These are phyloP conservation scores for Pythium volutum DNA, from an alignment of 352 stramenopile species.

Conservation along the genomic window DNA sequence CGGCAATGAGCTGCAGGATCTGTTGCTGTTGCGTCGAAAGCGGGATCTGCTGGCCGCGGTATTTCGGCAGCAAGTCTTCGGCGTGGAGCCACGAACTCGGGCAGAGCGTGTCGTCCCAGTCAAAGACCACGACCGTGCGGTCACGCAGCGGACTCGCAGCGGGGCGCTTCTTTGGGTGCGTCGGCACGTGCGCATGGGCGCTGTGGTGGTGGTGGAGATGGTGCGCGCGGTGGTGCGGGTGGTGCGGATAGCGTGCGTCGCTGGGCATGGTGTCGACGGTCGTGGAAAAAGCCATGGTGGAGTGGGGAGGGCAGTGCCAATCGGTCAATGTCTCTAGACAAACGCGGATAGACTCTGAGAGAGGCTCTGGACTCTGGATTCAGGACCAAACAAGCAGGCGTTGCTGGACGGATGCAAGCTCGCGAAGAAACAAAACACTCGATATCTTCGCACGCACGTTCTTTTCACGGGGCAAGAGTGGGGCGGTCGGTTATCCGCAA, in stretches of 20 bases:
- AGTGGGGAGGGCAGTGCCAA: background rate
- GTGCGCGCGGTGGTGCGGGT: slow-evolving; percentile 14
- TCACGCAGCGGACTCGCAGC: slow-evolving; percentile 43
- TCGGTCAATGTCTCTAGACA: slow-evolving; percentile 13
- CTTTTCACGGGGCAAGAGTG: slow-evolving; percentile 19
- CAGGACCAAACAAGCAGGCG: background rate
- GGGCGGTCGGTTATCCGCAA: slow-evolving; percentile 15
- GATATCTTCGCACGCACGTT: slow-evolving; percentile 15
- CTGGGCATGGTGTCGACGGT: slow-evolving; percentile 26
- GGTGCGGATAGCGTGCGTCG: slow-evolving; percentile 13
- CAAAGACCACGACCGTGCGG: slow-evolving; percentile 83
- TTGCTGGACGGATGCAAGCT: slow-evolving; percentile 11
- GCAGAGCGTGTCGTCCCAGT: slow-evolving; percentile 89
- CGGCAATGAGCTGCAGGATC: slow-evolving; percentile 54
- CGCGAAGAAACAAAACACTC: slow-evolving; percentile 4
- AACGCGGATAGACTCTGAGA: background rate
- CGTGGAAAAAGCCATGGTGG: slow-evolving; percentile 30
- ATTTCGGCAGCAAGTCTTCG: slow-evolving; percentile 78
- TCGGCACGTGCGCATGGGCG: slow-evolving; percentile 14
- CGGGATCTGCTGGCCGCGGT: slow-evolving; percentile 64
- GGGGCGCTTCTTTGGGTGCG: slow-evolving; percentile 21
- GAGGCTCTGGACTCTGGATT: background rate
- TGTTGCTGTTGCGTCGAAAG: slow-evolving; percentile 54
- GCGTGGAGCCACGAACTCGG: slow-evolving; percentile 82
- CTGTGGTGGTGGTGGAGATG: slow-evolving; percentile 11